These are phyloP conservation scores for Elongisporangium senticosum DNA, from an alignment of 352 stramenopile species.

Conservation along the genomic window DNA sequence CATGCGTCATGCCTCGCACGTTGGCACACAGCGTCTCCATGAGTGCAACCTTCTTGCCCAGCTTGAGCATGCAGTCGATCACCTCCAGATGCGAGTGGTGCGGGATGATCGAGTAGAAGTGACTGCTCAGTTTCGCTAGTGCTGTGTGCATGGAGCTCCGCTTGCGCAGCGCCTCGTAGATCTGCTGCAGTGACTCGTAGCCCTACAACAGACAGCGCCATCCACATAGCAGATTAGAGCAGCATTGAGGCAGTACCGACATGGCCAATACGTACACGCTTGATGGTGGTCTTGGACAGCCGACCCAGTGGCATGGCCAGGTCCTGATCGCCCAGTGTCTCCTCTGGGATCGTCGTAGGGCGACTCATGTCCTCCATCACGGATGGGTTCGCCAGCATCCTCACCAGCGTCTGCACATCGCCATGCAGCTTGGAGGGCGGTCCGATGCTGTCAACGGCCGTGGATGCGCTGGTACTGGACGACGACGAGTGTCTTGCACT, in stretches of 20 bases:
- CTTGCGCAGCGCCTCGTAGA: conserved; percentile 47
- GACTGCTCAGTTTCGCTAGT: conserved; percentile 46
- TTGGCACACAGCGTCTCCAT: conserved; percentile 48
- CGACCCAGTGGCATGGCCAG: conserved; percentile 48
- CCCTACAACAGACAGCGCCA: conserved; percentile 19
- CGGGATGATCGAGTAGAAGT: conserved; percentile 66
- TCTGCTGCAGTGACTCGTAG: conserved; percentile 55
- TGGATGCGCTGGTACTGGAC: conserved; percentile 1
- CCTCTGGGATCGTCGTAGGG: conserved; percentile 25
- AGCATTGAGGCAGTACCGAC: neutral
- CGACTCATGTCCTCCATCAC: conserved; percentile 22
- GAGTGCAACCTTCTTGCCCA: conserved; percentile 51
- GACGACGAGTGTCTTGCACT: conserved; percentile 8
- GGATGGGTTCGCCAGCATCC: conserved; percentile 32
- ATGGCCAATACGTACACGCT: conserved; percentile 25
- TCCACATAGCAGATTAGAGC: neutral
- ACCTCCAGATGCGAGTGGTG: conserved; percentile 39
- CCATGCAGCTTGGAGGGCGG: conserved; percentile 36
- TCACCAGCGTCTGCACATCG: conserved; percentile 50
- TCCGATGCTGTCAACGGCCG: conserved; percentile 14
- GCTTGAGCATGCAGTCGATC: conserved; percentile 67
- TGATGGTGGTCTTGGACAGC: conserved; percentile 52
- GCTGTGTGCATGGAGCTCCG: conserved; percentile 26
- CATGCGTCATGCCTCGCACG: conserved; percentile 29
- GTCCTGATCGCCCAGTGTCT: conserved; percentile 28